phyloP scores from a whole-genome alignment of 768 basidiomycete genomes.

The Neoboletus brunneissimus region DNA sequence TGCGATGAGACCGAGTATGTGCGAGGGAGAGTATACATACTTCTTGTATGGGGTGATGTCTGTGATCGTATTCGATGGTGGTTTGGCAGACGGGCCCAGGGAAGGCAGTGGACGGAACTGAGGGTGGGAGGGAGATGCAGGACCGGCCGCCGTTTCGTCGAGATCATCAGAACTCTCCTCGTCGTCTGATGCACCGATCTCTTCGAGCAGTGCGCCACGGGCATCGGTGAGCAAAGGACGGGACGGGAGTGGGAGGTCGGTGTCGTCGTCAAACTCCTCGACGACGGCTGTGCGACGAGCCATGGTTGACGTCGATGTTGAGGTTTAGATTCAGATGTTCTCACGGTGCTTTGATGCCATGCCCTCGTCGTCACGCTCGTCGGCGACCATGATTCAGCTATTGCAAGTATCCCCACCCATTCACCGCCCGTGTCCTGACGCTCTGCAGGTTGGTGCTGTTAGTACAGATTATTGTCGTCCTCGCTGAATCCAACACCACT shows the following conservation, averaged over 20 bases:
- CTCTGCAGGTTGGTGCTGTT: constrained; percentile 13
- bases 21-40: constrained; percentile 40
- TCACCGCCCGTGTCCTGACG: background rate
- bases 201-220: constrained; percentile 75
- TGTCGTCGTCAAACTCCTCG: constrained; percentile 92
- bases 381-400: constrained; percentile 11
- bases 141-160: constrained; percentile 43
- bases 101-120: constrained; percentile 22
- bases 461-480: constrained; percentile 7
- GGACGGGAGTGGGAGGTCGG: constrained; percentile 79
- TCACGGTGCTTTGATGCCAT: constrained; percentile 24
- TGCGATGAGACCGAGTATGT: constrained; percentile 4
- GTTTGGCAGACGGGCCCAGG: constrained; percentile 21
- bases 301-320: constrained; percentile 41
- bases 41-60: constrained; percentile 84
- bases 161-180: constrained; percentile 38
- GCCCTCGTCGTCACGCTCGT: background rate
- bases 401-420: constrained; percentile 2
- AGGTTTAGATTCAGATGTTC: constrained; percentile 15
- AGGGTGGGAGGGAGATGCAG: constrained; percentile 48
- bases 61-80: constrained; percentile 43
- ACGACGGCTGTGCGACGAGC: constrained; percentile 66
- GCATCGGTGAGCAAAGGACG: constrained; percentile 61
- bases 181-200: constrained; percentile 58
- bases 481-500: background rate